Percentiles rank a stretch among this genome's conserved stretches.
Conservation (phyloP, 176 grass and related monocot species). For the Carex pumila region DNA sequence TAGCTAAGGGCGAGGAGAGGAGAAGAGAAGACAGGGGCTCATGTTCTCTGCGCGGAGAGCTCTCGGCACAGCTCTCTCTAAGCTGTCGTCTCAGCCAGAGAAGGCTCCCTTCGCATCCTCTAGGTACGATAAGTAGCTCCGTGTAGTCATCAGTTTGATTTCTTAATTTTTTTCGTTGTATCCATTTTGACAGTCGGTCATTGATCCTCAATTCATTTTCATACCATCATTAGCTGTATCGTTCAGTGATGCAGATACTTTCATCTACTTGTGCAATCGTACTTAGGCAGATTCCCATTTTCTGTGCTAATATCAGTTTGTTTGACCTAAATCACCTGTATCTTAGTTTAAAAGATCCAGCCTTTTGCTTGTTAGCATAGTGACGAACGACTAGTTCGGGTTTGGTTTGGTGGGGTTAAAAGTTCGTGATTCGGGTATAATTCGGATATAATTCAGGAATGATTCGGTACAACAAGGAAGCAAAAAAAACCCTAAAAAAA, state of each 20-base stretch:
- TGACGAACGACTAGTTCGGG: too few species aligned
- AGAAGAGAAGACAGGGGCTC: neutral
- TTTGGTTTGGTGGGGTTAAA: too few species aligned
- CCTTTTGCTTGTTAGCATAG: neutral
- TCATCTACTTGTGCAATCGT: neutral
- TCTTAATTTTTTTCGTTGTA: neutral
- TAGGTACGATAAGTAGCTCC: neutral
- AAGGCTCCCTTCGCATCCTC: neutral
- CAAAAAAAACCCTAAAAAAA: too few species aligned
- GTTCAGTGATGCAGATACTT: neutral
- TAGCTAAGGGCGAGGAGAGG: neutral
- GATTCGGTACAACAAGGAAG: too few species aligned
- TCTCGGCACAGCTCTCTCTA: neutral
- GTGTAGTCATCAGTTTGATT: neutral
- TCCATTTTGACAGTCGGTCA: neutral
- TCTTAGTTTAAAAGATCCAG: neutral
- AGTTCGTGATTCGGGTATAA: too few species aligned
- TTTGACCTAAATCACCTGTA: neutral
- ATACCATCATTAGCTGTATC: neutral
- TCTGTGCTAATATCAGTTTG: neutral
- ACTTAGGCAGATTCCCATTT: neutral
- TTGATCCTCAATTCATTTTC: neutral
- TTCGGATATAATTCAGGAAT: too few species aligned
- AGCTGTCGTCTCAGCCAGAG: neutral
- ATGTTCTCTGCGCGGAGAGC: conserved; percentile 3